Percentiles rank a stretch among this genome's conserved stretches.
Conservation (phyloP, 495 filamentous ascomycete genomes). For the Lasiosphaeria miniovina region DNA sequence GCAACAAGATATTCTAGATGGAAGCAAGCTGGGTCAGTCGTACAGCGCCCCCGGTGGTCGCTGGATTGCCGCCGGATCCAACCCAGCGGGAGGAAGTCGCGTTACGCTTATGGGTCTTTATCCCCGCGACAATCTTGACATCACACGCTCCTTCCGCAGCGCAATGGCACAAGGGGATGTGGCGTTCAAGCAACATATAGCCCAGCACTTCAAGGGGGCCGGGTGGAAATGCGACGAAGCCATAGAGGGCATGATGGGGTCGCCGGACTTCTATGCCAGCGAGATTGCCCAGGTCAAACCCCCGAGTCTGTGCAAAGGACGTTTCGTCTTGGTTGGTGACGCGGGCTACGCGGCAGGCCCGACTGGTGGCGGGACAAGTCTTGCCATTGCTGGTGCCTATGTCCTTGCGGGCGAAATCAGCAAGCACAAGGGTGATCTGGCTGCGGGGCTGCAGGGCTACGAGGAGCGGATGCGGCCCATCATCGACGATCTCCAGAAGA, state of each 20-base stretch:
- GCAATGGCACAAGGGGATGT: conserved; percentile 38
- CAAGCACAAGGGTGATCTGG: conserved; percentile 29
- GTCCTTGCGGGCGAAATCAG: conserved; percentile 50
- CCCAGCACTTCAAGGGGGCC: conserved; percentile 34
- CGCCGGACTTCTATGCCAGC: conserved; percentile 48
- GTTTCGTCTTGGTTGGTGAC: conserved; percentile 42
- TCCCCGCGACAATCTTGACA: conserved; percentile 24
- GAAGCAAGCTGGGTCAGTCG: conserved; percentile 32
- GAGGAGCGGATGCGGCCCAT: conserved; percentile 43
- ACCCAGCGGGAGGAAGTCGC: conserved; percentile 30
- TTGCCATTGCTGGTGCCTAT: conserved; percentile 46
- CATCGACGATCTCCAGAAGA: conserved; percentile 36
- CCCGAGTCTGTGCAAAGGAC: conserved; percentile 29
- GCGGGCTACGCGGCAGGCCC: conserved; percentile 42
- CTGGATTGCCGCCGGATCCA: conserved; percentile 33
- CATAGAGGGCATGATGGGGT: conserved; percentile 35
- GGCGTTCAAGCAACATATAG: conserved; percentile 39
- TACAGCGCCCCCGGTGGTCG: conserved; percentile 40
- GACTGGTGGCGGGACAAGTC: conserved; percentile 49
- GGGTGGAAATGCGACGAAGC: conserved; percentile 45
- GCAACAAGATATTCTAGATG: conserved; percentile 35
- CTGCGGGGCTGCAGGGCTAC: conserved; percentile 38
- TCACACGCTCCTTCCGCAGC: conserved; percentile 34
- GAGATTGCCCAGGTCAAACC: conserved; percentile 47
- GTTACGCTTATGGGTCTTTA: conserved; percentile 10